Conservation (phyloP, 805 yeast genomes). For the Metschnikowia noctiluminum region DNA sequence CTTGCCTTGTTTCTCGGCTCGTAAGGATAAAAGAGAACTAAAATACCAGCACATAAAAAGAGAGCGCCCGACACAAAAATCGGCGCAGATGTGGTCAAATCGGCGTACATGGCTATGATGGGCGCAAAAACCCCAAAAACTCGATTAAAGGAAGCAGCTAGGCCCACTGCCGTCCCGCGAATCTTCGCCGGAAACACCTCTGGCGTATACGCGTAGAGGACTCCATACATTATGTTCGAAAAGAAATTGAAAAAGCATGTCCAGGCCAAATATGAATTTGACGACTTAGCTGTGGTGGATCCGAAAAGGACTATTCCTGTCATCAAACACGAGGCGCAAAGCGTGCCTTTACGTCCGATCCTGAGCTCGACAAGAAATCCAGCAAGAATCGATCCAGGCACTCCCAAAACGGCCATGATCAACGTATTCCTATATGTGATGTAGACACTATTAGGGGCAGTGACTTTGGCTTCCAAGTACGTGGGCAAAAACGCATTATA, state of each 20-base stretch:
- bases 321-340: conserved; percentile 46
- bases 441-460: conserved; percentile 26
- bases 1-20: conserved; percentile 38
- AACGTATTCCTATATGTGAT: conserved; percentile 23
- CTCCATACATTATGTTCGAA: conserved; percentile 51
- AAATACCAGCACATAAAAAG: conserved; percentile 43
- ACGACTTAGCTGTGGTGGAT: conserved; percentile 58
- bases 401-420: conserved; percentile 17
- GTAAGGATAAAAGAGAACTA: conserved; percentile 43
- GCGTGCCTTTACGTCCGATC: conserved; percentile 17
- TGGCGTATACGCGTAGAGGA: conserved; percentile 64
- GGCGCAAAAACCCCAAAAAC: conserved; percentile 57
- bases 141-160: conserved; percentile 54
- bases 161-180: conserved; percentile 57
- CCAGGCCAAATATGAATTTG: conserved; percentile 43
- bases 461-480: conserved; percentile 44
- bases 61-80: conserved; percentile 60
- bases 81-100: conserved; percentile 54
- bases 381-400: conserved; percentile 15
- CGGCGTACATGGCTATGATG: conserved; percentile 51
- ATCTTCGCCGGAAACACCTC: conserved; percentile 52
- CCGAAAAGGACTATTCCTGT: conserved; percentile 59
- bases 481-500: conserved; percentile 23
- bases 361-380: conserved; percentile 15
- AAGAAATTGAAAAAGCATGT: conserved; percentile 47